These are phyloP conservation scores for Lachnellula hyalina DNA, from an alignment of 2,329 filamentous ascomycete species.

Conservation along the genomic window DNA sequence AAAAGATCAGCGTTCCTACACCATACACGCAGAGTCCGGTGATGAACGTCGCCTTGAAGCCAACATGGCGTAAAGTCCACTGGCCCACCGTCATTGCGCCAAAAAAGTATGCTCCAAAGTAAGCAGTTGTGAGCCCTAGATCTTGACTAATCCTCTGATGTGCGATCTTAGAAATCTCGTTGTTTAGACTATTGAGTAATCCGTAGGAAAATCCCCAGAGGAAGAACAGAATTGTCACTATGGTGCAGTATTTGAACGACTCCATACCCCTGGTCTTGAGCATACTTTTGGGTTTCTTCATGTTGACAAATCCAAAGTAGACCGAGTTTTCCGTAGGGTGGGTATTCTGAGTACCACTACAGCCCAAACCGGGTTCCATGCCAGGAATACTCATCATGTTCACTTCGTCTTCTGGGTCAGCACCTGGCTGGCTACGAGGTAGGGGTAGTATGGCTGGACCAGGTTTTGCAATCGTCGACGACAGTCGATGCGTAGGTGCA, in stretches of 20 bases:
- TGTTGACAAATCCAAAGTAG: conserved; percentile 75
- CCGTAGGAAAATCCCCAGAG: conserved; percentile 91
- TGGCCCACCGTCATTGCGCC: conserved; percentile 65
- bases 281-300: conserved; percentile 64
- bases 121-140: conserved; percentile 62
- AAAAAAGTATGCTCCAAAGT: conserved; percentile 67
- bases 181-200: conserved; percentile 75
- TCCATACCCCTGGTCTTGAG: conserved; percentile 58
- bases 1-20: conserved; percentile 76
- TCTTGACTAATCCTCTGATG: conserved; percentile 55
- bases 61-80: conserved; percentile 63
- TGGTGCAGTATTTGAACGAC: conserved; percentile 64
- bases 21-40: conserved; percentile 70
- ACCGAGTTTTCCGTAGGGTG: conserved; percentile 36
- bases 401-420: conserved; percentile 18
- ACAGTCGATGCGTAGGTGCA: not conserved
- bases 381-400: conserved; percentile 23
- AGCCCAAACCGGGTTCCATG: conserved; percentile 3
- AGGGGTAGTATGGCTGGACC: conserved; percentile 7
- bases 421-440: conserved; percentile 9
- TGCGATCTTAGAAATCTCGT: conserved; percentile 56
- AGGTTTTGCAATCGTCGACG: not conserved
- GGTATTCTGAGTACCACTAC: conserved; percentile 5
- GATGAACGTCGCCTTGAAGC: conserved; percentile 78
- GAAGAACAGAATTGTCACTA: conserved; percentile 78